Percentiles rank a stretch among this genome's conserved stretches.
Conservation (phyloP, 2,329 filamentous ascomycete genomes). For the Botryotinia calthae region DNA sequence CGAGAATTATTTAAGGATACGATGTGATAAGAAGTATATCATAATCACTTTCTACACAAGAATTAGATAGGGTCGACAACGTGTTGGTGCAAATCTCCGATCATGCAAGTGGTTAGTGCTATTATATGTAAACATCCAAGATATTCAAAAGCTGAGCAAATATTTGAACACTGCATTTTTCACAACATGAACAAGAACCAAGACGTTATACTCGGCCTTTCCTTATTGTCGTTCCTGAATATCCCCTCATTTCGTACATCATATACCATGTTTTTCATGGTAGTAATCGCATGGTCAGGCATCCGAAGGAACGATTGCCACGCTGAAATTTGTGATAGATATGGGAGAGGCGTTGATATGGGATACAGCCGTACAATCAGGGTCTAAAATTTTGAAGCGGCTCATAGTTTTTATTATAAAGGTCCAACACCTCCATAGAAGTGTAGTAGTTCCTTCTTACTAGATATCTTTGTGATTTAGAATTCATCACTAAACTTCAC, state of each 20-base stretch:
- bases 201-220: conserved; percentile 1
- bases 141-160: conserved; percentile 5
- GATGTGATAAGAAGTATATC: neutral
- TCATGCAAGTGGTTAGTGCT: neutral
- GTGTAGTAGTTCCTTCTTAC: neutral
- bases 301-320: conserved; percentile 2
- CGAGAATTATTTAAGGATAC: neutral
- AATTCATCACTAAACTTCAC: neutral
- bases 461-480: neutral
- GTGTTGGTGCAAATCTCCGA: conserved; percentile 6
- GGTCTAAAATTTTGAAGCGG: neutral
- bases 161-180: conserved; percentile 18
- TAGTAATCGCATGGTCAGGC: conserved; percentile 10
- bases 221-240: conserved; percentile 8
- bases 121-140: neutral
- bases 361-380: neutral
- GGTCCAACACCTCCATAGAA: neutral
- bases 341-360: neutral
- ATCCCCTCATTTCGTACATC: conserved; percentile 10
- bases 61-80: neutral
- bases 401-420: neutral
- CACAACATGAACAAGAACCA: conserved; percentile 14
- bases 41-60: neutral
- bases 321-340: conserved; percentile 9
- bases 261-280: conserved; percentile 17